Evolutionary conservation across 1,284 basidiomycete genomes (phyloP), one percentile per base, ranked within the genome.

Genomic region (Rhodotorula sp.): DNA sequence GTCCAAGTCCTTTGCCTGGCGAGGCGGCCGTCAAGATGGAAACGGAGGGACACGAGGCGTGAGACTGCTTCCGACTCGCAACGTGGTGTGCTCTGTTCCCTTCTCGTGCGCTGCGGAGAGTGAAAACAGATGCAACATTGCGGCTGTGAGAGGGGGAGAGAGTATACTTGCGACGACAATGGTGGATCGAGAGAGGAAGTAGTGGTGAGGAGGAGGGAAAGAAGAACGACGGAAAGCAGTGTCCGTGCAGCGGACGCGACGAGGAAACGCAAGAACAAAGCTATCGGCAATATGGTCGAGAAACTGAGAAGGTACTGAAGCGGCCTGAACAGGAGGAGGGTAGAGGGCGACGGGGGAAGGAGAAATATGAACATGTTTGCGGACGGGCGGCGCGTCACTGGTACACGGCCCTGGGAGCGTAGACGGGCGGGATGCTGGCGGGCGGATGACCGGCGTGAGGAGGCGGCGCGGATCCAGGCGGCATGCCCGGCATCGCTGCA

Each of bases 381-480:
- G 15, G 6, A 6, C 37, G 7, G 37, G 16, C 40, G 11, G 11
- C 5, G 20, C 47, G 30, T 4, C 16, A 22, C 26, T 46, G 59
- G n/a, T 59, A 65, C 28, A 40, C 50, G 10, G 57, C 63, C 2
- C 48, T 56, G 22, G 60, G 60, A 4, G 56, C 63, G 40, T 59
- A 65, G 8, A 40, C 63, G 1, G 50, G 59, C 37, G 60, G 60
- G 5, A 62, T 37, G 28, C 51, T 47, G 30, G 37, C 2, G 0
- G 51, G 51, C 26, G 51, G 26, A 54, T 53, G 2, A 34, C 48
- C 0, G n/a, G 59, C 7, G 40, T 37, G 2, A 26, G 50, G 31
- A 40, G 10, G 40, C 7, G 40, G 40, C 40, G 40, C 40, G 40
- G 40, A 15, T 10, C 44, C 57, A 18, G n/a, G 52, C 28, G 28